Evolutionary conservation across 495 filamentous ascomycete species (phyloP), one percentile per base, ranked within the genome.

Genomic region (Penicillium soppii): DNA sequence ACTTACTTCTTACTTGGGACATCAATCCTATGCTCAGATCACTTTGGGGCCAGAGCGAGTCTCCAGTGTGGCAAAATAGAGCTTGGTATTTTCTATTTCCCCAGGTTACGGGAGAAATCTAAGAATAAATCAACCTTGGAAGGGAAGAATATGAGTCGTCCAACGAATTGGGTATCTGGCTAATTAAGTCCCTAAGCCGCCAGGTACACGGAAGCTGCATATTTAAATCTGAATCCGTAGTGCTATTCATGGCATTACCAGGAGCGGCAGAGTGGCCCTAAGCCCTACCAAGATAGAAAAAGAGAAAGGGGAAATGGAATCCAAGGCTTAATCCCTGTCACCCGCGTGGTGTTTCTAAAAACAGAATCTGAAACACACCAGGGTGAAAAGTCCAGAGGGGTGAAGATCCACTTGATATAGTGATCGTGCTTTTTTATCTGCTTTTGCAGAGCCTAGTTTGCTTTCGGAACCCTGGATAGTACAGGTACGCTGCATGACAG

Each of bases 291-390:
- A 29, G 15, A 15, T 9, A 20, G 20, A 15, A 40, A 0, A 9
- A 29, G 7, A 6, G 12, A 4, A 7, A 15, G 7, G 3, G 17
- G 42, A 7, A 9, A 2, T 21, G 32, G 20, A 38, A 35, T 15
- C 22, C 16, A 49, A 40, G 13, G 19, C n/a, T 20, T 22, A 44
- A 38, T 52, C 37, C 43, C 44, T 42, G 43, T 43, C 37, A n/a
- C 12, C 22, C 52, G 45, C 45, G 52, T 53, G 51, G 51, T 36
- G 32, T 37, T 49, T 47, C 52, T 54, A 54, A 54, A 54, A 54
- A 49, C 44, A 54, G 52, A 30, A 29, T 15, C n/a, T 27, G 15
- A 53, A 48, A 53, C 35, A 40, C 21, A 7, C 19, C 47, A 42
- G 15, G 29, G 8, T 51, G 21, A 51, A 51, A 51, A 35, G 17